phyloP scores from a whole-genome alignment of 140 eudicot species.

The Ambrosia hybrid region DNA sequence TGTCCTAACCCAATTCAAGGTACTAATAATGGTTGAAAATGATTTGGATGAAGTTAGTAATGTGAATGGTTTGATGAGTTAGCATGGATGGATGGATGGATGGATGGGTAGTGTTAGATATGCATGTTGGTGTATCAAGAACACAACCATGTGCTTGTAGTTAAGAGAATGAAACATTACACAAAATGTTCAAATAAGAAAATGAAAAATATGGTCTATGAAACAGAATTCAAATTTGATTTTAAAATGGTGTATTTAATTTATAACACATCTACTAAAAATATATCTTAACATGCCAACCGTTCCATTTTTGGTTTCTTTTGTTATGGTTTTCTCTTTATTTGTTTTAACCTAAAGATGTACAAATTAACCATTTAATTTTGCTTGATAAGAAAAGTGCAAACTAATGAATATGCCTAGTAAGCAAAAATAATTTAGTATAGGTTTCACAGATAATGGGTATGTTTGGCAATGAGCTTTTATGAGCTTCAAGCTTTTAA shows the following conservation, averaged over 20 bases:
- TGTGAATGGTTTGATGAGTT: conserved; percentile 17
- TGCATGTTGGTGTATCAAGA: conserved; percentile 25
- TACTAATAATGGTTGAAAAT: not conserved
- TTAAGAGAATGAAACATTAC: conserved; percentile 9
- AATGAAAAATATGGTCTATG: conserved; percentile 8
- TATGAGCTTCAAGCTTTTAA: too few relatives aligned
- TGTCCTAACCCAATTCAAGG: not conserved
- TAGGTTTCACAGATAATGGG: not conserved
- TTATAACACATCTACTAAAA: too few relatives aligned
- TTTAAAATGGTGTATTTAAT: not conserved
- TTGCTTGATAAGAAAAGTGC: not conserved
- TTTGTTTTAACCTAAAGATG: too few relatives aligned
- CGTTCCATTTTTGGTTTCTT: too few relatives aligned
- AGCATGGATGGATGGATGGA: conserved; percentile 23
- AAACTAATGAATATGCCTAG: not conserved
- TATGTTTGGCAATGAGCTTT: too few relatives aligned
- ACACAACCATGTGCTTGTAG: conserved; percentile 31
- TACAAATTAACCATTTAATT: too few relatives aligned
- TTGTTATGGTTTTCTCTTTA: too few relatives aligned
- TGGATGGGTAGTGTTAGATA: conserved; percentile 13
- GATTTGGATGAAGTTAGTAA: not conserved
- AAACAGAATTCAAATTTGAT: conserved; percentile 5
- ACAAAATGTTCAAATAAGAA: not conserved
- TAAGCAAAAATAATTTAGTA: not conserved
- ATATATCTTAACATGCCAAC: too few relatives aligned